These are phyloP conservation scores for Phylloporus sp. DNA, from an alignment of 768 basidiomycete species.

Conservation along the genomic window DNA sequence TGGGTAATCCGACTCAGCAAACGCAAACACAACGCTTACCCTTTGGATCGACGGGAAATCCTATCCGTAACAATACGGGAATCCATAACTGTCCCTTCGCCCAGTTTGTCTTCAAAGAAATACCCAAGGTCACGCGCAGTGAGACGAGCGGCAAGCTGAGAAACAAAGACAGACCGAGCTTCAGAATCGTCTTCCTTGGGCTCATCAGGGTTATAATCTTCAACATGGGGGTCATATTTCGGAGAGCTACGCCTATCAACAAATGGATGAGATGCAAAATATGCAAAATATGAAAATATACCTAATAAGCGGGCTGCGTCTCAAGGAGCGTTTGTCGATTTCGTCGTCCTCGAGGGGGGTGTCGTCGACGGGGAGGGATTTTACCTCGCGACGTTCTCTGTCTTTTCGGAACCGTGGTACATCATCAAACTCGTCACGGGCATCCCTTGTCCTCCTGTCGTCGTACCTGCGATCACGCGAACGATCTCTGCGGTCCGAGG, in stretches of 20 bases:
- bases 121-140: constrained; percentile 96
- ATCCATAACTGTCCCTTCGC: constrained; percentile 91
- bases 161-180: constrained; percentile 97
- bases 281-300: constrained; percentile 26
- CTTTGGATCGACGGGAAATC: constrained; percentile 94
- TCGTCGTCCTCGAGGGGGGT: constrained; percentile 32
- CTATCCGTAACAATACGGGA: constrained; percentile 95
- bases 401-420: constrained; percentile 40
- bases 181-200: constrained; percentile 95
- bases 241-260: constrained; percentile 61
- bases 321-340: constrained; percentile 32
- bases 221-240: constrained; percentile 61
- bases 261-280: constrained; percentile 5
- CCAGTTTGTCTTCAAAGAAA: constrained; percentile 97
- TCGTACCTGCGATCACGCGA: constrained; percentile 56
- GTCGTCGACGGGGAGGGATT: constrained; percentile 39
- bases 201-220: constrained; percentile 78
- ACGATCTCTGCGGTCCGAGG: constrained; percentile 41
- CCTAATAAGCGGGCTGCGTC: constrained; percentile 39
- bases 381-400: constrained; percentile 39
- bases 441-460: constrained; percentile 39
- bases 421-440: constrained; percentile 62
- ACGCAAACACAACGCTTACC: constrained; percentile 46
- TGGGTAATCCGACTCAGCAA: neutral
- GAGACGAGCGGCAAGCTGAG: constrained; percentile 94